Evolutionary conservation across 2,329 filamentous ascomycete genomes (phyloP).

Genomic region (Epichloe scottii): DNA sequence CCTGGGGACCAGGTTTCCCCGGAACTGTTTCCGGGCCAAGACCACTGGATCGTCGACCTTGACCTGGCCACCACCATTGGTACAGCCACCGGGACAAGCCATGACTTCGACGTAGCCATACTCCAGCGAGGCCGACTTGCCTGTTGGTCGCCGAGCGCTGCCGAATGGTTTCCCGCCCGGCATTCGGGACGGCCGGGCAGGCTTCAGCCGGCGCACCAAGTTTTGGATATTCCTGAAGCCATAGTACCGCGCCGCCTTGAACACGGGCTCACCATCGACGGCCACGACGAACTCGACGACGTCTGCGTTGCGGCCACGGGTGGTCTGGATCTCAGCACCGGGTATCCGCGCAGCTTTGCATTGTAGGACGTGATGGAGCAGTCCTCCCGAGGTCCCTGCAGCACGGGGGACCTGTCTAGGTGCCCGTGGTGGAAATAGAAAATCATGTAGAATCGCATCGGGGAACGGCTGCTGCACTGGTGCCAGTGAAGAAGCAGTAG

Average conservation of each 20-base stretch:
- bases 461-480: constrained; percentile 47
- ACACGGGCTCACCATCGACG: constrained; percentile 42
- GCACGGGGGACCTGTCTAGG: constrained; percentile 33
- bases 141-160: constrained; percentile 39
- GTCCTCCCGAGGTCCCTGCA: constrained; percentile 77
- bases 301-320: constrained; percentile 76
- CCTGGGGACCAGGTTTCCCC: constrained; percentile 54
- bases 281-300: constrained; percentile 75
- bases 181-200: constrained; percentile 63
- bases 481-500: constrained; percentile 31
- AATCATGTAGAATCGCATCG: constrained; percentile 54
- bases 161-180: constrained; percentile 58
- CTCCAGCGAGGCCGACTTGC: constrained; percentile 42
- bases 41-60: constrained; percentile 70
- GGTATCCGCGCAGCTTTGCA: constrained; percentile 59
- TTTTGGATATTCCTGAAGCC: constrained; percentile 98
- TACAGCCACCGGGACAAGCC: constrained; percentile 98
- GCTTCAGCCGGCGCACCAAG: constrained; percentile 82
- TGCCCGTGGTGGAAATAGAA: constrained; percentile 54
- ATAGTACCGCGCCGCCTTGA: constrained; percentile 84
- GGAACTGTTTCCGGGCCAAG: constrained; percentile 32
- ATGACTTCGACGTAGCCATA: constrained; percentile 97
- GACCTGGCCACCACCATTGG: constrained; percentile 92
- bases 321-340: constrained; percentile 57
- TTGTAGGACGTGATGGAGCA: constrained; percentile 72